Evolutionary conservation across 2,329 filamentous ascomycete species (phyloP), one percentile per base, ranked within the genome.

Genomic region (Claviceps capensis): DNA sequence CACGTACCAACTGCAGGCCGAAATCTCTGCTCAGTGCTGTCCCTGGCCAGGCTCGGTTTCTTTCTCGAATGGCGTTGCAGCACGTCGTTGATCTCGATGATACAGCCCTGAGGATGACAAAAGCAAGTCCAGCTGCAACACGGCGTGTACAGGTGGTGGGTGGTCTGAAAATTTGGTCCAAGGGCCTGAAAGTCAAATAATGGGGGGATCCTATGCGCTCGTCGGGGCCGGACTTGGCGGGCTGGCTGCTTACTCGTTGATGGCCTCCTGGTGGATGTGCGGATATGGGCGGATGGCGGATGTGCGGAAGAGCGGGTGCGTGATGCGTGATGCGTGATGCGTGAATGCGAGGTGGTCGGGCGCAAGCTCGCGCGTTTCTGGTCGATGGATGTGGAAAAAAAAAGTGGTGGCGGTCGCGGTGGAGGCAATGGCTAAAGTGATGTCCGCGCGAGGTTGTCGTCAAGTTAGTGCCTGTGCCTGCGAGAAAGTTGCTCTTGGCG

Each of bases 1-100:
- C 53, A 52, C 50, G 50, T 52, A 52, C 50, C 48, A 50, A 37
- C 47, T 41, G 23, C 47, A 53, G 48, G 42, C 46, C 49, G 41
- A 47, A 51, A 42, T 51, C 37, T 47, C 36, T 47, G 44, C 19
- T 19, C 19, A 19, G 19, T 19, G 19, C 44, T 17, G 36, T 51
- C 23, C 17, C 49, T 45, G n/a, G 23, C 34, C 43, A 42, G 37
- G 22, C 11, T 37, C 43, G 16, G 2, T 22, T 34, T 41, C 43
- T 36, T 41, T n/a, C 9, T 34, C 23, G n/a, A 34, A 40, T 41
- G 14, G 6, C 30, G 49, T 30, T 19, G 43, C 44, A n/a, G 23
- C 49, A 51, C 47, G 34, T 47, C 38, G 44, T 44, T 51, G 37
- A 22, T 8, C 11, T 42, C 37, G 6, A 36, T 5, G 17, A 36